Evolutionary conservation across 352 stramenopile genomes (phyloP), one percentile per base, ranked within the genome.

Genomic region (Globisporangium orthogonon): DNA sequence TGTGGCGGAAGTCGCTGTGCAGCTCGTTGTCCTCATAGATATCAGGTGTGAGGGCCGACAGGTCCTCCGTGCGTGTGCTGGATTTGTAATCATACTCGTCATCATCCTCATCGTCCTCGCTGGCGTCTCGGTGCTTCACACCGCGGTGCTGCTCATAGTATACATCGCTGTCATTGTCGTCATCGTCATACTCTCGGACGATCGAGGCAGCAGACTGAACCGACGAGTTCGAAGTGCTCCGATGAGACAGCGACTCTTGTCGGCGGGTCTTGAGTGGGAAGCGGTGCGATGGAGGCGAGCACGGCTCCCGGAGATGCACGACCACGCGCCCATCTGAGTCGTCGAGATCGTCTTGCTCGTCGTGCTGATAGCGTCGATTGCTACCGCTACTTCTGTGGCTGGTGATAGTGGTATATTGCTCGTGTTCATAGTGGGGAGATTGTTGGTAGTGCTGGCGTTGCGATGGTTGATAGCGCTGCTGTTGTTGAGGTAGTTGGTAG

Each of bases 11-110:
- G 33, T 83, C 69, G 18, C 73, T 72, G 61, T 86, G 67, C 6
- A 83, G 61, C 17, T 86, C 78, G 13, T 62, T 54, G 43, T 85
- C 76, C 58, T 84, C 75, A 50, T 89, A 86, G 11, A 86, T 67
- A 9, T 85, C 66, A 1, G 52, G 52, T 41, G 56, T 46, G 57
- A 86, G 18, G 2, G 53, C 54, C 13, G 62, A 63, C 3, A 73
- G 37, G 6, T 63, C 52, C 59, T 63, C 54, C 57, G 55, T 7
- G n/a, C 44, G n/a, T 15, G 7, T n/a, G 40, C 40, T 43, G 11
- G 7, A 10, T 13, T 43, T 13, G 37, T 43, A 41, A 5, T 33
- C 18, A 17, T 56, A 35, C 31, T 39, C 35, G 51, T 15, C 17
- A 10, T 6, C 14, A 10, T 37, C 18, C 7, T 18, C 17, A 29